Conservation (phyloP, 2,329 filamentous ascomycete species). For the Aspergillus vadensis region DNA sequence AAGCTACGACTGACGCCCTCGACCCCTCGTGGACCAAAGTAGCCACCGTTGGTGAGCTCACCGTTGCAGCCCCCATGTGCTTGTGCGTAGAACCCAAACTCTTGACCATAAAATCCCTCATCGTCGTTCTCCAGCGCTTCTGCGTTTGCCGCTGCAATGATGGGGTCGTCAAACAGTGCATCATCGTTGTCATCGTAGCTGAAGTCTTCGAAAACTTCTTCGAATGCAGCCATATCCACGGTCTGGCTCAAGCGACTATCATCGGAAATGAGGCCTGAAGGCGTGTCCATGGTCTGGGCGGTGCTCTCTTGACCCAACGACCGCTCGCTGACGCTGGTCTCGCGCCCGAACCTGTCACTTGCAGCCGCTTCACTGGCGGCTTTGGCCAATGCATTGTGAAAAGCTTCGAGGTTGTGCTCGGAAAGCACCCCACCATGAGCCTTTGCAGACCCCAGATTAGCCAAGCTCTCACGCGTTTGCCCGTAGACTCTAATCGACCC, state of each 20-base stretch:
- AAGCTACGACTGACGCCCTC: constrained; percentile 64
- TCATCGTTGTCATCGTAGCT: constrained; percentile 64
- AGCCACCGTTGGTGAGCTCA: constrained; percentile 78
- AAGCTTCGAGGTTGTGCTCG: constrained; percentile 65
- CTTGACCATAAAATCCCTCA: constrained; percentile 92
- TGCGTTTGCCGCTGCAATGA: constrained; percentile 93
- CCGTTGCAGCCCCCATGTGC: constrained; percentile 51
- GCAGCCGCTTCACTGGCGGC: constrained; percentile 76
- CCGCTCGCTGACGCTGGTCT: constrained; percentile 51
- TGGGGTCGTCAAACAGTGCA: constrained; percentile 78
- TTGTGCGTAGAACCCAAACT: constrained; percentile 91
- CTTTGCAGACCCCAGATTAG: constrained; percentile 39
- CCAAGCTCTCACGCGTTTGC: constrained; percentile 29
- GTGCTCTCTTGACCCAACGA: constrained; percentile 40
- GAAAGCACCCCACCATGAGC: constrained; percentile 46
- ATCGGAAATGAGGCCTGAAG: constrained; percentile 52
- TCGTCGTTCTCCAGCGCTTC: constrained; percentile 89
- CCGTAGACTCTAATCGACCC: constrained; percentile 25
- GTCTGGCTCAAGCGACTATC: constrained; percentile 53
- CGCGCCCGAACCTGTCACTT: constrained; percentile 72
- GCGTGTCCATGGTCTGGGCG: constrained; percentile 41
- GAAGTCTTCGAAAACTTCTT: constrained; percentile 51
- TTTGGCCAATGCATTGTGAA: constrained; percentile 81
- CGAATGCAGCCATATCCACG: constrained; percentile 41
- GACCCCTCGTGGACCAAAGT: constrained; percentile 76